Base-by-base conservation (phyloP, 2,329 filamentous ascomycete species). In the Penicillium sp. region DNA sequence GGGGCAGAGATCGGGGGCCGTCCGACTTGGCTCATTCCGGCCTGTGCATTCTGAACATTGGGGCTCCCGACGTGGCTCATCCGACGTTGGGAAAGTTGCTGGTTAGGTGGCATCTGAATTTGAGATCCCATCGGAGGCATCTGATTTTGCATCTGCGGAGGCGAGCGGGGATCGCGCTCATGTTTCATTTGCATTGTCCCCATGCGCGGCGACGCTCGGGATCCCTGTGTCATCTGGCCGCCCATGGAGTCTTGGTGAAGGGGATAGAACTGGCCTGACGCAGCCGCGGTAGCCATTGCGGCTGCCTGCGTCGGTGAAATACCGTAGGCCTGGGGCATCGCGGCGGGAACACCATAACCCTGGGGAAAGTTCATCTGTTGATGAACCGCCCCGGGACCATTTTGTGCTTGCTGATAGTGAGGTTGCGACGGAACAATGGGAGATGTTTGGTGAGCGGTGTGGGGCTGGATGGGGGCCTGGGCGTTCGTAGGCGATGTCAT, bases 201-300 rank as follows among this genome's bases (percentile, higher is more conserved):
- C 80, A 93, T 84, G 55, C 89, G 82, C 40, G 90, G 89, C 3
- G 89, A 95, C 18, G 83, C 86, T 49, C 78, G 72, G 22, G 75
- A 72, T 22, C 78, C 76, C 58, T 76, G 77, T 9, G 70, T 66
- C 56, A 80, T 70, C 80, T 86, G 70, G 70, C 79, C 73, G 78
- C 78, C 74, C 78, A 82, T 84, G 16, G 81, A 78, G 63, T 91
- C 87, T 47, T 87, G 83, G 42, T 84, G 75, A 72, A 90, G 82
- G 58, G 86, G 84, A 54, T 87, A 86, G 60, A 87, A 87, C 53
- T 89, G 86, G 34, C 92, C 91, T 5, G 90, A 91, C 10, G 92
- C 92, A 1, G 92, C 91, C 14, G 92, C 92, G 1, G 91, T 95
- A 37, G 87, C 91, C 88, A 95, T 93, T 50, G 91, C 91, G 41